Percentiles rank a stretch among this genome's conserved stretches.
Evolutionary conservation across 1,284 basidiomycete species (phyloP).

Genomic region (Microbotryum saponariae): DNA sequence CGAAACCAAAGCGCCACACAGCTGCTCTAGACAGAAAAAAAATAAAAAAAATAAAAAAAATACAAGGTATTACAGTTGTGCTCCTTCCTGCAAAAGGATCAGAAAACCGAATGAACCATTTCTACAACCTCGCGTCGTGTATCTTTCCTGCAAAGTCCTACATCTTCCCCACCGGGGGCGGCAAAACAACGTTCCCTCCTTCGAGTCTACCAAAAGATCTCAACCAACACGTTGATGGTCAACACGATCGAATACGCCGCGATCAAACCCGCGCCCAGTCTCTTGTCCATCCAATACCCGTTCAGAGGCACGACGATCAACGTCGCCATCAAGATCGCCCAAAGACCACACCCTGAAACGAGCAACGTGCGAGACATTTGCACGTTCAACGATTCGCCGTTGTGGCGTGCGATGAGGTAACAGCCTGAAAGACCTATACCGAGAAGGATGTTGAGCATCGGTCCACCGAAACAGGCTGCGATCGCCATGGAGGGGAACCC

Average conservation of each 20-base stretch:
- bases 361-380: constrained; percentile 74
- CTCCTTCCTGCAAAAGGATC: background rate
- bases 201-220: constrained; percentile 12
- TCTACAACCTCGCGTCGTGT: too few relatives aligned
- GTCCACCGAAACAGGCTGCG: constrained; percentile 86
- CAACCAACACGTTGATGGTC: constrained; percentile 17
- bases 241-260: constrained; percentile 52
- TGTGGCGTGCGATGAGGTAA: constrained; percentile 56
- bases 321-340: constrained; percentile 66
- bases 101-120: too few relatives aligned
- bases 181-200: too few relatives aligned
- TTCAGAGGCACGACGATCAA: constrained; percentile 77
- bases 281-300: constrained; percentile 65
- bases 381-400: constrained; percentile 55
- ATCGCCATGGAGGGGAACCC: constrained; percentile 65
- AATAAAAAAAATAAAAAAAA: too few relatives aligned
- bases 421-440: constrained; percentile 69
- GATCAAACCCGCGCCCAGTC: constrained; percentile 74
- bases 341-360: constrained; percentile 69
- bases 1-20: too few relatives aligned
- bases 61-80: background rate
- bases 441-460: constrained; percentile 93
- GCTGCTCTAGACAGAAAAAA: background rate
- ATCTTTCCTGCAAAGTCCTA: too few relatives aligned
- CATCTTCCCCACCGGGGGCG: too few relatives aligned